Evolutionary conservation across 768 basidiomycete genomes (phyloP), one percentile per base, ranked within the genome.

Genomic region (Phaeotremella skinneri): DNA sequence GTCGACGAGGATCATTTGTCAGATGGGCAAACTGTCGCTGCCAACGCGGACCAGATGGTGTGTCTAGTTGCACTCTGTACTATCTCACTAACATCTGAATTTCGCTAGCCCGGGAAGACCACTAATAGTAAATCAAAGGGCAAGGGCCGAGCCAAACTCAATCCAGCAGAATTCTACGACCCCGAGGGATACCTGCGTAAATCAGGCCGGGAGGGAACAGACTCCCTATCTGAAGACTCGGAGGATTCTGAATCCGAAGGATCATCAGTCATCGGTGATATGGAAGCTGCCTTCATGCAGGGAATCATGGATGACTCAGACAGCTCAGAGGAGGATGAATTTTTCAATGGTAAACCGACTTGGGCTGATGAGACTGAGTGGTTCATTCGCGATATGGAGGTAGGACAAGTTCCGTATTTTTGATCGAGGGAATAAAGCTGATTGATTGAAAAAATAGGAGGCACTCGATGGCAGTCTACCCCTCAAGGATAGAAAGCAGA

Each of bases 351-450:
- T 11, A 63, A 68, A 39, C 72, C 57, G 25, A 69, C 74, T 2
- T 81, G 80, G 79, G 82, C 81, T 2, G 83, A 85, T 45, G 72
- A 82, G 48, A 84, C 87, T 49, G 85, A 88, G 32, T 81, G 80
- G 25, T 84, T 82, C 64, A 79, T 85, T 23, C 79, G 79, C 17
- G 64, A 79, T 29, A 82, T 87, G 41, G 72, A 86, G 67, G 88
- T 86, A 63, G 56, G 81, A 58, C 17, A 65, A 2, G 11, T 48
- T 47, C n/a, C 27, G n/a, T 37, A 37, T 37, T 37, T 7, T 7
- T 37, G 34, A 29, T 30, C 13, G 41, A 25, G 6, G 39, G 11
- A 55, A 25, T 26, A 27, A 7, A 53, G 31, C 16, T 50, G 42
- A 55, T 27, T n/a, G 6, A 31, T 9, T n/a, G n/a, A n/a, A n/a